phyloP scores from a whole-genome alignment of 2,329 filamentous ascomycete species.

The Verticillium dahliae region DNA sequence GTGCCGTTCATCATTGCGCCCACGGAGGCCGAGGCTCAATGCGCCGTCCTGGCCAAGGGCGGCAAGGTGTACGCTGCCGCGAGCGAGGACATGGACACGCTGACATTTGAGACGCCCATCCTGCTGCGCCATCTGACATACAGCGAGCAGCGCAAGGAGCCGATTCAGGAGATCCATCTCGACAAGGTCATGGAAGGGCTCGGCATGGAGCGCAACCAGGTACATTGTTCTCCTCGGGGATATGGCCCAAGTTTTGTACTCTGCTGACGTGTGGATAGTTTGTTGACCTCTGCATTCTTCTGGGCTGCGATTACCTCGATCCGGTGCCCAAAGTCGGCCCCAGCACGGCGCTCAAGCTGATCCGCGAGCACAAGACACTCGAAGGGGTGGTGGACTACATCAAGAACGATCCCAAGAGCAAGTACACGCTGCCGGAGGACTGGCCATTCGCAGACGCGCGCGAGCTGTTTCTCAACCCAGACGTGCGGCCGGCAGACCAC shows the following conservation, averaged over 20 bases:
- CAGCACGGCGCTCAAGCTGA: constrained; percentile 84
- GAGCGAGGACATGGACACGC: constrained; percentile 97
- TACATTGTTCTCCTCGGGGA: constrained; percentile 25
- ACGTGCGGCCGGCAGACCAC: constrained; percentile 77
- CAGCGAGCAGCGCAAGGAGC: constrained; percentile 94
- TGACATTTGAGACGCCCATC: constrained; percentile 91
- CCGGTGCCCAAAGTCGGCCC: constrained; percentile 93
- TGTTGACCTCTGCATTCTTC: constrained; percentile 93
- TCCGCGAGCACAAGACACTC: constrained; percentile 82
- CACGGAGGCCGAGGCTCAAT: constrained; percentile 96
- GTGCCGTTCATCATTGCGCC: constrained; percentile 92
- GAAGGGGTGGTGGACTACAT: constrained; percentile 82
- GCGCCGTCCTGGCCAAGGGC: constrained; percentile 78
- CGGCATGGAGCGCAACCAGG: constrained; percentile 80
- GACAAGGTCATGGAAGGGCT: constrained; percentile 82
- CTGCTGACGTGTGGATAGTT: constrained; percentile 50
- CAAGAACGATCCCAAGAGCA: constrained; percentile 67
- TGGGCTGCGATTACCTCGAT: constrained; percentile 96
- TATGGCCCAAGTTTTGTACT: no score
- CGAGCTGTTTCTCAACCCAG: constrained; percentile 83
- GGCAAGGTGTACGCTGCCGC: constrained; percentile 96
- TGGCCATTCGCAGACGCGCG: constrained; percentile 94
- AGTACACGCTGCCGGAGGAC: constrained; percentile 85
- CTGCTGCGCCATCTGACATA: constrained; percentile 90
- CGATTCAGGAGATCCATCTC: constrained; percentile 90